A percentile compares a stretch with the other conserved stretches of the same genome.
phyloP scores from a whole-genome alignment of 1,284 basidiomycete genomes.

The Sphagnurus paluster region DNA sequence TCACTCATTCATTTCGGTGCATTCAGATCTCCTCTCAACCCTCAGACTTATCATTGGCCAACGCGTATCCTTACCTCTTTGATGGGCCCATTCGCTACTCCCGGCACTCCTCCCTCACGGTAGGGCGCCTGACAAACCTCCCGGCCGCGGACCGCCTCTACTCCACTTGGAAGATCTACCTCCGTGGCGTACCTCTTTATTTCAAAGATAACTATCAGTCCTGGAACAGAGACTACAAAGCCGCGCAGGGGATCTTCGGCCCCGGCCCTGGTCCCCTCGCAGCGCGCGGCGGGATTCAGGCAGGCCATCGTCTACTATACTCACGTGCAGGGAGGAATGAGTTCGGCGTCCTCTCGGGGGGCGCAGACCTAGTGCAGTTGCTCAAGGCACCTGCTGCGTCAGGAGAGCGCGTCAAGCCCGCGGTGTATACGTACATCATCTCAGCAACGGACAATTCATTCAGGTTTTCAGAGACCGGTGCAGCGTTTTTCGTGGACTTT shows the following conservation, averaged over 20 bases:
- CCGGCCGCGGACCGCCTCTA: slow-evolving; percentile 69
- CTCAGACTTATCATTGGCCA: too few relatives aligned
- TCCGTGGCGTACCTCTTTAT: slow-evolving; percentile 58
- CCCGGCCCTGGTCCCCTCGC: slow-evolving; percentile 56
- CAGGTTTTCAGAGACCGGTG: slow-evolving; percentile 78
- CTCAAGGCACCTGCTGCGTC: slow-evolving; percentile 41
- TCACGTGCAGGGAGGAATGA: slow-evolving; percentile 62
- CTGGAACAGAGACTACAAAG: slow-evolving; percentile 67
- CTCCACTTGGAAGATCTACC: slow-evolving; percentile 77
- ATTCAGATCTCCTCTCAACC: slow-evolving; percentile 34
- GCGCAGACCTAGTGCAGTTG: slow-evolving; percentile 48
- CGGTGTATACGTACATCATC: slow-evolving; percentile 78
- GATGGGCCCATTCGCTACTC: slow-evolving; percentile 74
- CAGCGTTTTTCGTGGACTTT: slow-evolving; percentile 79
- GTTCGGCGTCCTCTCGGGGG: slow-evolving; percentile 55
- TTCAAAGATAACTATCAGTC: slow-evolving; percentile 61
- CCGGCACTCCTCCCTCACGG: slow-evolving; percentile 65
- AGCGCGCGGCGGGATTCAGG: slow-evolving; percentile 65
- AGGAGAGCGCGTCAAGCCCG: slow-evolving; percentile 66
- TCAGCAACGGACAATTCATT: slow-evolving; percentile 67
- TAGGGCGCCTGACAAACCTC: slow-evolving; percentile 60
- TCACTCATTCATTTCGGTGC: too few relatives aligned
- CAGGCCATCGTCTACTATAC: slow-evolving; percentile 73
- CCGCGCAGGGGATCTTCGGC: slow-evolving; percentile 69
- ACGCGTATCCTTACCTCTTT: slow-evolving; percentile 67